Conservation (phyloP, 2,329 filamentous ascomycete species). For the Clonostachys chloroleuca region DNA sequence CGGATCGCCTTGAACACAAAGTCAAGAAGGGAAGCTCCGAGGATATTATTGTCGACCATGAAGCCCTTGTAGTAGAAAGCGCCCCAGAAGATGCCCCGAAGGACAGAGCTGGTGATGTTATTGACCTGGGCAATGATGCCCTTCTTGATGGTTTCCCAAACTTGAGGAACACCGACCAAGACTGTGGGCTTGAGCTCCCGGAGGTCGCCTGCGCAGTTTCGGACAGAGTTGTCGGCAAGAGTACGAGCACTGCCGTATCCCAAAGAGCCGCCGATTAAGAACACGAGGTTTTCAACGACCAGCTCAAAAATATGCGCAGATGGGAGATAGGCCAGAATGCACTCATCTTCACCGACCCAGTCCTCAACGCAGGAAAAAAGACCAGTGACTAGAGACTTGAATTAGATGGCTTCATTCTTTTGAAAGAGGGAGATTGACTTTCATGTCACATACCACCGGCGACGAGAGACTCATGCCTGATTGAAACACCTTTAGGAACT, state of each 20-base stretch:
- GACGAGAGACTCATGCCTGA: conserved; percentile 76
- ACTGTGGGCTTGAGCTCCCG: conserved; percentile 79
- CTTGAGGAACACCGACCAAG: conserved; percentile 84
- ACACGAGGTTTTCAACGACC: conserved; percentile 70
- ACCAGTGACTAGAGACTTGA: conserved; percentile 59
- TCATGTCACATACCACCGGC: conserved; percentile 53
- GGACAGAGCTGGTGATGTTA: conserved; percentile 63
- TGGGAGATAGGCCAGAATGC: conserved; percentile 84
- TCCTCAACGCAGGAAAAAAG: conserved; percentile 73
- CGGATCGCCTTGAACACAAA: conserved; percentile 93
- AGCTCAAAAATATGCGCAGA: conserved; percentile 93
- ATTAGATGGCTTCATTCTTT: too few species aligned
- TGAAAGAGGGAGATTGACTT: conserved; percentile 32
- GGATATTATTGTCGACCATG: conserved; percentile 72
- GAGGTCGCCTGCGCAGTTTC: conserved; percentile 87
- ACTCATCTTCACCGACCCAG: conserved; percentile 73
- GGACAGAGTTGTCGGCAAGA: conserved; percentile 74
- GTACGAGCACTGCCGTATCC: conserved; percentile 96
- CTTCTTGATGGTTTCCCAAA: conserved; percentile 79
- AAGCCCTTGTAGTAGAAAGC: conserved; percentile 68
- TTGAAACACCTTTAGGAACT: conserved; percentile 80
- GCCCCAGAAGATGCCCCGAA: conserved; percentile 73
- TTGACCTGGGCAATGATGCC: conserved; percentile 69
- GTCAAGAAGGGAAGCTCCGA: conserved; percentile 69
- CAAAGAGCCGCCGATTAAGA: conserved; percentile 69